Conservation (phyloP, 2,329 filamentous ascomycete species). For the Xylaria sp. region DNA sequence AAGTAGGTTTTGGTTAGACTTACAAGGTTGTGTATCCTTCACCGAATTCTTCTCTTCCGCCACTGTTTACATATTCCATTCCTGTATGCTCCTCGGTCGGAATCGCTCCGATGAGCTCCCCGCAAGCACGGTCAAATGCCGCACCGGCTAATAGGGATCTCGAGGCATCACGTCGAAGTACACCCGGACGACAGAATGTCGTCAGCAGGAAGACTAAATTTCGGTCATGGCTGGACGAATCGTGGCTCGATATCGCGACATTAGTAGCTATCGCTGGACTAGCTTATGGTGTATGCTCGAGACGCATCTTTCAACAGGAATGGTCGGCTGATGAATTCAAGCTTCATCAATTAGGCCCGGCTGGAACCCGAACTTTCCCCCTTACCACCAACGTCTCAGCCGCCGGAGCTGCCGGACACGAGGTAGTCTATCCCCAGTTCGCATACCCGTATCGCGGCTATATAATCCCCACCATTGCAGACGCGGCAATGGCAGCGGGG, state of each 20-base stretch:
- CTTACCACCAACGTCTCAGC: conserved; percentile 59
- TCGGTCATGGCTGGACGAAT: conserved; percentile 58
- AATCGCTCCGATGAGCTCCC: conserved; percentile 12
- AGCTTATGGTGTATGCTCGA: conserved; percentile 34
- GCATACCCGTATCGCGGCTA: conserved; percentile 66
- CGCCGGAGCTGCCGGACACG: conserved; percentile 57
- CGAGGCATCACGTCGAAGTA: conserved; percentile 2
- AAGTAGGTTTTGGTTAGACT: neutral
- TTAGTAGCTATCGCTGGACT: conserved; percentile 58
- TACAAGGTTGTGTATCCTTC: neutral
- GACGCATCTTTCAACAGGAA: neutral
- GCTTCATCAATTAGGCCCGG: conserved; percentile 41
- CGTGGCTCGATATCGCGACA: conserved; percentile 61
- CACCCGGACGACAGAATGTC: conserved; percentile 11
- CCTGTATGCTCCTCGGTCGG: conserved; percentile 8
- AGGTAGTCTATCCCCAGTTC: conserved; percentile 65
- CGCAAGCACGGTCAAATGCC: conserved; percentile 5
- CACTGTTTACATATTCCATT: neutral
- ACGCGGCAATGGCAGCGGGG: conserved; percentile 57
- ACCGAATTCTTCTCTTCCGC: neutral
- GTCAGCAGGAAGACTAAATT: conserved; percentile 29
- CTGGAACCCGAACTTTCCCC: conserved; percentile 62
- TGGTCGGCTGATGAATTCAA: conserved; percentile 9
- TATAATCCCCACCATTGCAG: conserved; percentile 62
- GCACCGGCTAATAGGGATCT: neutral